These are phyloP conservation scores for Saccharomycopsis amapae DNA, from an alignment of 805 yeast genomes.

Conservation along the genomic window DNA sequence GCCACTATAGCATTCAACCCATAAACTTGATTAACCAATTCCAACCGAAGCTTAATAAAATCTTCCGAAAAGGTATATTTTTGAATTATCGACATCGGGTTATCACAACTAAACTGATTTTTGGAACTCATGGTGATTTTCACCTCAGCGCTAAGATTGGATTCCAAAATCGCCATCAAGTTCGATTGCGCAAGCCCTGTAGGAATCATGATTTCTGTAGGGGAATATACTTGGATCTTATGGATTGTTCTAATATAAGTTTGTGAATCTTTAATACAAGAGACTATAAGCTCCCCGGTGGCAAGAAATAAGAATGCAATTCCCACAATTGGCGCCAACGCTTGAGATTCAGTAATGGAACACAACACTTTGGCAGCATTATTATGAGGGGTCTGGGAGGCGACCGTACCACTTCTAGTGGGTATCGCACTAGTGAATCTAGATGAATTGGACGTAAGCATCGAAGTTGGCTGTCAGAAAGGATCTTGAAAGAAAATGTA, in stretches of 20 bases:
- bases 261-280: constrained; percentile 37
- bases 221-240: constrained; percentile 30
- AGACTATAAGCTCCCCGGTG: constrained; percentile 33
- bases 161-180: constrained; percentile 31
- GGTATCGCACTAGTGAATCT: too few species aligned
- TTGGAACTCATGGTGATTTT: constrained; percentile 24
- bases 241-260: constrained; percentile 32
- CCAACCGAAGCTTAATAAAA: constrained; percentile 23
- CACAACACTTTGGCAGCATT: constrained; percentile 21
- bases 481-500: too few species aligned
- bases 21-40: constrained; percentile 27
- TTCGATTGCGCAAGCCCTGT: constrained; percentile 23
- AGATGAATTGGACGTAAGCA: too few species aligned
- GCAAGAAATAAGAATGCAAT: constrained; percentile 28
- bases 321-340: constrained; percentile 29
- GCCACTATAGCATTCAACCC: constrained; percentile 33
- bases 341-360: constrained; percentile 24
- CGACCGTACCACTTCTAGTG: too few species aligned
- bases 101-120: constrained; percentile 24
- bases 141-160: constrained; percentile 26
- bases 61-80: constrained; percentile 23
- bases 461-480: too few species aligned
- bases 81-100: constrained; percentile 21
- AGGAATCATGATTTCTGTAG: constrained; percentile 1
- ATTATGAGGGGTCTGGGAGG: not conserved